These are phyloP conservation scores for Stipa capillata DNA, from an alignment of 176 grass and related monocot genomes.

Conservation along the genomic window DNA sequence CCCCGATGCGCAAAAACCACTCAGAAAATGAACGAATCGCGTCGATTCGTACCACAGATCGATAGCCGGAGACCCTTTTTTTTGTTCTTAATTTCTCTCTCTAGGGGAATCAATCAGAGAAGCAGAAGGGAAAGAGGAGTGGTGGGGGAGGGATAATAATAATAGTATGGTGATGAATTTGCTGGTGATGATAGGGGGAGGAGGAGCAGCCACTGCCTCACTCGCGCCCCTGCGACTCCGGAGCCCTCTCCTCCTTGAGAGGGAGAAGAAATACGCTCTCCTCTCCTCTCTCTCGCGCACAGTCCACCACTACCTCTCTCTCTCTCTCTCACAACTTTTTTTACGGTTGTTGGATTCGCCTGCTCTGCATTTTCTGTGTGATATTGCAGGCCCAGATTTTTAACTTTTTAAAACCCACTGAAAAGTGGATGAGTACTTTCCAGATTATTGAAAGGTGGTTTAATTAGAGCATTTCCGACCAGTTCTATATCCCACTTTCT, in stretches of 20 bases:
- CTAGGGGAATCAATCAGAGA: background rate
- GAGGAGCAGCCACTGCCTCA: no score
- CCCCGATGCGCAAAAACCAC: background rate
- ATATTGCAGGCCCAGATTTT: background rate
- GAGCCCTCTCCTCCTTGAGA: constrained; percentile 34
- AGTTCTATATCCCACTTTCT: no score
- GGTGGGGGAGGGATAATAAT: background rate
- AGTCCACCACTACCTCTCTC: constrained; percentile 16
- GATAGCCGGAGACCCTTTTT: background rate
- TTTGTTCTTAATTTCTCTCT: background rate
- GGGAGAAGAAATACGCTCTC: constrained; percentile 25
- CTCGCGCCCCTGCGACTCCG: no score
- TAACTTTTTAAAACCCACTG: constrained; percentile 7
- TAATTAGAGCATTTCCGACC: no score
- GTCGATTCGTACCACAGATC: background rate
- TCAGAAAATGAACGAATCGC: background rate
- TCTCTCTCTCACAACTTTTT: constrained; percentile 7
- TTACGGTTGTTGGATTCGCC: constrained; percentile 26
- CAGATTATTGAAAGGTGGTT: constrained; percentile 1
- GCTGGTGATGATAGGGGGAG: background rate
- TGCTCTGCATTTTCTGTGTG: constrained; percentile 11
- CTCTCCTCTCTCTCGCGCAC: background rate
- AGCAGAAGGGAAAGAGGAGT: background rate
- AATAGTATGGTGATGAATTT: background rate
- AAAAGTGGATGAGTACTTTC: constrained; percentile 15